Percentiles rank a stretch among this genome's conserved stretches.
These are phyloP conservation scores for Massarina eburnea DNA, from an alignment of 2,329 filamentous ascomycete genomes.

Conservation along the genomic window DNA sequence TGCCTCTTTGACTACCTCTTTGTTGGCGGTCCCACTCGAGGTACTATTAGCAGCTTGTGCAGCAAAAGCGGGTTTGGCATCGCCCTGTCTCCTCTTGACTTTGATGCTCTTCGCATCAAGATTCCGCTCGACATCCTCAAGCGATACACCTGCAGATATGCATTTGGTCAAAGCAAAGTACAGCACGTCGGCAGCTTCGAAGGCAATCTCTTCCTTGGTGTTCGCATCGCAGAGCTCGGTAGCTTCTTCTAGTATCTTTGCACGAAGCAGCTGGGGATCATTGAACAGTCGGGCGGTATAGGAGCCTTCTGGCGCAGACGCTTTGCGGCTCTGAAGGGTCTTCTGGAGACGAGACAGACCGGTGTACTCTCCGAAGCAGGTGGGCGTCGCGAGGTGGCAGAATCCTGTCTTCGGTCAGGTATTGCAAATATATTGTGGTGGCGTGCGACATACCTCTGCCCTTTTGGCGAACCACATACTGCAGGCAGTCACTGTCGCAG, in stretches of 20 bases:
- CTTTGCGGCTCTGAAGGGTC: conserved; percentile 79
- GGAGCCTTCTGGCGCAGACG: conserved; percentile 81
- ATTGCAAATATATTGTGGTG: not conserved
- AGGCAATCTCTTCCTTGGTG: conserved; percentile 80
- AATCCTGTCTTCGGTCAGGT: conserved; percentile 58
- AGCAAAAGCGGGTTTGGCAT: conserved; percentile 92
- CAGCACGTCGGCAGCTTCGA: conserved; percentile 91
- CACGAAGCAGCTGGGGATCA: conserved; percentile 82
- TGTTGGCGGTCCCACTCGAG: conserved; percentile 28
- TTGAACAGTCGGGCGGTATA: conserved; percentile 94
- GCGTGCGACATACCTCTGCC: conserved; percentile 61
- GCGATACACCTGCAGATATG: conserved; percentile 76
- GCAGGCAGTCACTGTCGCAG: conserved; percentile 90
- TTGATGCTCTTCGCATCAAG: conserved; percentile 94
- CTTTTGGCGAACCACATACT: conserved; percentile 86
- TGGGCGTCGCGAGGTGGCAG: conserved; percentile 89
- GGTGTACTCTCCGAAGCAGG: conserved; percentile 84
- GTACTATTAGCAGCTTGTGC: conserved; percentile 60
- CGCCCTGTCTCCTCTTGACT: conserved; percentile 87
- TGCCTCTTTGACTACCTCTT: conserved; percentile 52
- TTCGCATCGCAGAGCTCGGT: conserved; percentile 90
- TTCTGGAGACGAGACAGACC: conserved; percentile 85
- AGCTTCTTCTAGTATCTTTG: conserved; percentile 98
- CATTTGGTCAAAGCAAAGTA: conserved; percentile 96
- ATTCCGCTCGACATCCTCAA: conserved; percentile 89